Base-by-base conservation (phyloP, 306 rosid species). In the Rosa rugosa region DNA sequence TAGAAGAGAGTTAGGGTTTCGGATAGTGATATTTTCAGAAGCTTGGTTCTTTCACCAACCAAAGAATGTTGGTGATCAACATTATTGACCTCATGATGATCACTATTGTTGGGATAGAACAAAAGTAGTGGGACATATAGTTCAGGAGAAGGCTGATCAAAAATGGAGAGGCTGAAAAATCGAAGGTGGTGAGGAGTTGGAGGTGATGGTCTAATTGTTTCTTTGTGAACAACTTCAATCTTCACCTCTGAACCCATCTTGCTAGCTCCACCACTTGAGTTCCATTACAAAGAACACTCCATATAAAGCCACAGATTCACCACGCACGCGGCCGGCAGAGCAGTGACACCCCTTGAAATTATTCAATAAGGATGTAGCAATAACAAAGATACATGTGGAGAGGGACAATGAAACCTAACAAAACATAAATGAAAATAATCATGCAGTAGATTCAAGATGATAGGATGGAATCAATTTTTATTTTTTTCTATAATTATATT, bases 1-100 rank as follows among this genome's bases (percentile, higher is more conserved):
- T 82, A 88, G 71, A 86, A 82, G 1, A 9, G 77, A 50, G 87
- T 76, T 23, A 92, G 72, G 60, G 88, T 71, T 47, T 88, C 38
- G 1, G 94, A 82, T 27, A 88, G 25, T 1, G 93, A 88, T 41
- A 57, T 49, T 72, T 86, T 88, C 0, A 92, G 87, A n/a, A 66
- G 68, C 36, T 71, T 40, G 44, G 80, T 47, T 62, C 45, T 74
- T 27, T 80, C 77, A 4, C 45, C 77, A 22, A 54, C 6, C 5
- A 14, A 22, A n/a, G 68, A 18, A 3, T 46, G 22, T 2, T 27
- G 64, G 22, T 40, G 8, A 51, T 3, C 54, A 49, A 49, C 46
- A 25, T 5, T 9, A 27, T 40, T 76, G 70, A 25, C 44, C 59
- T 7, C 59, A 42, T 42, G 45, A 42, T 42, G 45, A 69, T 47